Conservation (phyloP, 164 flowering plant species). For the Vitis rupestris region DNA sequence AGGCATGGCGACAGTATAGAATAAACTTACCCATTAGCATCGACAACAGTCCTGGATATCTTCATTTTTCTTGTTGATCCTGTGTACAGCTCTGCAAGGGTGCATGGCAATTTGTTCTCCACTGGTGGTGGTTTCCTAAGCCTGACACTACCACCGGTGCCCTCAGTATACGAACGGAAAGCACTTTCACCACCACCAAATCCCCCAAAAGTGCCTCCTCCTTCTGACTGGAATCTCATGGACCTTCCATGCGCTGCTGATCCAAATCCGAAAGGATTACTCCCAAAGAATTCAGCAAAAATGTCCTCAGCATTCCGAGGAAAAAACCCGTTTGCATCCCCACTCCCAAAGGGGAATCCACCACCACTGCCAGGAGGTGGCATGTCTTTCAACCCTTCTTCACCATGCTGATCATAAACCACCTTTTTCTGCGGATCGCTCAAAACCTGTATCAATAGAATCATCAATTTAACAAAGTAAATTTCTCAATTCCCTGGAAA, state of each 20-base stretch:
- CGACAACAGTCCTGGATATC: constrained; percentile 60
- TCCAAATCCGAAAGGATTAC: constrained; percentile 64
- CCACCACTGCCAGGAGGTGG: constrained; percentile 44
- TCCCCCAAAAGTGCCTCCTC: constrained; percentile 41
- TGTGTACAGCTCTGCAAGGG: constrained; percentile 63
- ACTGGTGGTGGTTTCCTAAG: constrained; percentile 63
- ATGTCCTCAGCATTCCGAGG: constrained; percentile 75
- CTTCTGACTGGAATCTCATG: constrained; percentile 48
- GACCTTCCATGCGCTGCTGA: constrained; percentile 50
- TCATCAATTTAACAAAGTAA: neutral
- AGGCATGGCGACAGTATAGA: neutral
- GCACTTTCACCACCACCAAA: constrained; percentile 38
- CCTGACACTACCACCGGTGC: constrained; percentile 20
- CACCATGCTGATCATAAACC: constrained; percentile 60
- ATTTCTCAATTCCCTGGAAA: neutral
- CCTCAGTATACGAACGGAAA: constrained; percentile 33
- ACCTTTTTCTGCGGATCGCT: constrained; percentile 61
- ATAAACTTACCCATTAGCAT: constrained; percentile 47
- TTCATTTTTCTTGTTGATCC: constrained; percentile 81
- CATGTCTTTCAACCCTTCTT: constrained; percentile 62
- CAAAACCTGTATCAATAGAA: constrained; percentile 43
- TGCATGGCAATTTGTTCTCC: constrained; percentile 67
- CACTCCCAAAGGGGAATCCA: constrained; percentile 28
- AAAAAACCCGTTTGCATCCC: constrained; percentile 40
- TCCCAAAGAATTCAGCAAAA: constrained; percentile 71